Conservation (phyloP, 768 basidiomycete genomes). For the Trametes elegans region DNA sequence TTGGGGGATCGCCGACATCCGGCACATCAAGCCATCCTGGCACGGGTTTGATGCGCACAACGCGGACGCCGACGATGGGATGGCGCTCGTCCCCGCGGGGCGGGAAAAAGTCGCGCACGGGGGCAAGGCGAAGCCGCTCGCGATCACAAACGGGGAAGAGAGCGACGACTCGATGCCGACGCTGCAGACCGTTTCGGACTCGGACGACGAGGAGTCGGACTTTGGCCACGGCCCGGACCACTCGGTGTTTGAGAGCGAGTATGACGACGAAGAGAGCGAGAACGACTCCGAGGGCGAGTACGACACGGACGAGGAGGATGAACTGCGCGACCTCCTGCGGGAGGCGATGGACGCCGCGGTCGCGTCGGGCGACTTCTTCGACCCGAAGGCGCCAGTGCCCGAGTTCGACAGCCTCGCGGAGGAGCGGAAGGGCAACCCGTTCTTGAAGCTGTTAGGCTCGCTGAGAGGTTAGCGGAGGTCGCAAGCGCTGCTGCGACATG, state of each 20-base stretch:
- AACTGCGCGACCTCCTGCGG: slow-evolving; percentile 54
- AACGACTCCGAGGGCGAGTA: slow-evolving; percentile 46
- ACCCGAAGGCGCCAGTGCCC: slow-evolving; percentile 40
- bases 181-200: slow-evolving; percentile 64
- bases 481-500: neutral
- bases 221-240: too few relatives aligned
- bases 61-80: slow-evolving; percentile 28
- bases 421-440: slow-evolving; percentile 68
- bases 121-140: slow-evolving; percentile 43
- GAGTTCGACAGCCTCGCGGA: slow-evolving; percentile 42
- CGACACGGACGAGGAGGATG: slow-evolving; percentile 69
- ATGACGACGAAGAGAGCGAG: slow-evolving; percentile 34
- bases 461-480: slow-evolving; percentile 52
- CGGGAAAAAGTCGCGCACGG: slow-evolving; percentile 21
- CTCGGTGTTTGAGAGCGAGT: slow-evolving; percentile 35
- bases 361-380: slow-evolving; percentile 55
- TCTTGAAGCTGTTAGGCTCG: slow-evolving; percentile 72
- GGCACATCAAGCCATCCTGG: slow-evolving; percentile 61
- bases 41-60: slow-evolving; percentile 37
- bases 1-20: slow-evolving; percentile 58
- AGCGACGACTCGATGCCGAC: slow-evolving; percentile 61
- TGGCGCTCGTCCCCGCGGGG: slow-evolving; percentile 24
- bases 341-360: slow-evolving; percentile 74
- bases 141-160: slow-evolving; percentile 50
- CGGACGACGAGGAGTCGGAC: slow-evolving; percentile 46